Base-by-base conservation (phyloP, 352 stramenopile species). In the Pythium angustatum region DNA sequence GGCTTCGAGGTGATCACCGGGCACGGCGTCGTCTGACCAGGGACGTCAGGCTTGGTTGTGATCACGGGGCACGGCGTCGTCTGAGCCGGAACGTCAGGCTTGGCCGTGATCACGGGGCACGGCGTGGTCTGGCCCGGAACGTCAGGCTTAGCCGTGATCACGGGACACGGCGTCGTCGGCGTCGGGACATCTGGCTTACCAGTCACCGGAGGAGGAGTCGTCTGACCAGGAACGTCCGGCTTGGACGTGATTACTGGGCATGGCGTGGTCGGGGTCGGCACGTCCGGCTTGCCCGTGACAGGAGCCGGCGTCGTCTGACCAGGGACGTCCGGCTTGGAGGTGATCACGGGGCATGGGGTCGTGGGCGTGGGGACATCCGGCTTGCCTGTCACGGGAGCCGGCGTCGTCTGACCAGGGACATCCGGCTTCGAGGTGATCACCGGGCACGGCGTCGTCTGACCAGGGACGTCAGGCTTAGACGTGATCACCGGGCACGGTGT, bases 211-310 rank as follows among this genome's bases (percentile, higher is more conserved):
- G 28, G 22, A 11, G 33, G 48, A 12, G 49, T 67, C 11, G 49
- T 27, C 2, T 28, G 36, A 8, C n/a, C 54, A 11, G 40, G 40
- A 1, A 44, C 22, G 19, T 57, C 55, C 21, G 61, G 60, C 60
- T 67, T 67, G 34, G 59, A 53, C 12, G 59, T 66, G 38, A 58
- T 60, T 17, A 58, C 38, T 27, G 58, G 58, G 47, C 45, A 58
- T 10, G 57, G 57, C 6, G 57, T 50, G 3, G 57, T 51, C n/a
- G n/a, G n/a, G n/a, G n/a, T n/a, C n/a, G n/a, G n/a, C 10, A 41
- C 26, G 8, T n/a, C 55, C 5, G 53, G 53, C 5, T 36, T 60
- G 21, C 15, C 19, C 2, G 51, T 58, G 19, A 33, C 31, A 5
- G 51, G 51, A 28, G 34, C 34, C 15, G 51, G 34, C 5, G 54